Evolutionary conservation across 257 asterid species (phyloP), one percentile per base, ranked within the genome.

Genomic region (Orobanche coerulescens): DNA sequence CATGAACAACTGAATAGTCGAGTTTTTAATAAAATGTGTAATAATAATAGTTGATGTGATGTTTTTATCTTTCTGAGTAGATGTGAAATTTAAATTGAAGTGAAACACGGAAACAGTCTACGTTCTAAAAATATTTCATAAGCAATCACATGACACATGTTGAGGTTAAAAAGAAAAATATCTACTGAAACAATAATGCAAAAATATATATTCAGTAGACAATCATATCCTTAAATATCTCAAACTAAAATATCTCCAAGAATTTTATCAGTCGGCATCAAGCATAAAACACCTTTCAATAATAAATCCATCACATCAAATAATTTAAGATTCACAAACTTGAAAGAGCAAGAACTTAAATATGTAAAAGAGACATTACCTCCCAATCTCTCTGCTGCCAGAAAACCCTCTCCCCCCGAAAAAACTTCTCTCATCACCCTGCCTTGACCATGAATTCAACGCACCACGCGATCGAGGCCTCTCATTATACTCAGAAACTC

Each of bases 381-480:
- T 83, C 60, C 76, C 87, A 58, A 49, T 30, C 28, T 83, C 88
- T 74, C 95, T 78, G 72, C 47, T 69, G 55, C 82, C 82, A 48
- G 62, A 34, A 69, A 73, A 83, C 53, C 92, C 91, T 74, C 85
- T 68, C 51, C 84, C 58, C 50, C 90, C 84, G 58, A 37, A 66
- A 25, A 70, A 58, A 61, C 90, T 79, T 60, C 85, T 71, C 30
- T 81, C 95, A 19, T 81, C 91, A 69, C 66, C 62, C 1, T 72
- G 66, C 28, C 77, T 73, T 39, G 84, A 33, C 81, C 78, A 74
- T 22, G 84, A 73, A 78, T 85, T 84, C 46, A 52, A 70, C 34
- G 73, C 19, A 49, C 95, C 93, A 65, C 77, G 95, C n/a, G 95
- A 86, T 49, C 85, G 77, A 67, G 95, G 85, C 70, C 95, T 78